Evolutionary conservation across 495 filamentous ascomycete genomes (phyloP).

Genomic region (Xylaria nigripes): DNA sequence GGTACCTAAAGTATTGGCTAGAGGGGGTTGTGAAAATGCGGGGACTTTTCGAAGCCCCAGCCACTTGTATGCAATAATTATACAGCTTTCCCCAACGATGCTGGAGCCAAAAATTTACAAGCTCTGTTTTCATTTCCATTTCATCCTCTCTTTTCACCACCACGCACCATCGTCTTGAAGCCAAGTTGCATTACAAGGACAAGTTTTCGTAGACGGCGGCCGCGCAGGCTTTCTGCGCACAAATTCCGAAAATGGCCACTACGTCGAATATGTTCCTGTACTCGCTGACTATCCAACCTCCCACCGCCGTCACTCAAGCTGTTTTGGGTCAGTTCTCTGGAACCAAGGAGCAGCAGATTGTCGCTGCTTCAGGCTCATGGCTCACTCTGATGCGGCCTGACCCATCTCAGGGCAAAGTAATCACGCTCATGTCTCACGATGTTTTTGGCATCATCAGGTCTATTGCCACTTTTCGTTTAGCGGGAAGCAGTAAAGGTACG

Average conservation of each 20-base stretch:
- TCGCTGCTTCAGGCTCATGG: conserved; percentile 85
- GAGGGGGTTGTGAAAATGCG: not conserved
- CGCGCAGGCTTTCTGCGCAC: conserved; percentile 48
- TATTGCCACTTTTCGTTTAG: conserved; percentile 78
- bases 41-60: not conserved
- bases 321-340: conserved; percentile 91
- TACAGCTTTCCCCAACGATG: not conserved
- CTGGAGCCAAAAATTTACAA: conserved; percentile 5
- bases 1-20: not conserved
- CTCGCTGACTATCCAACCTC: conserved; percentile 85
- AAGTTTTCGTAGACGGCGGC: conserved; percentile 20
- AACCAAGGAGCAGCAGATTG: conserved; percentile 91
- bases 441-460: conserved; percentile 90
- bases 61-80: not conserved
- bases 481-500: conserved; percentile 96
- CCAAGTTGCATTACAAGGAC: not conserved
- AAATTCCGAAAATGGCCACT: conserved; percentile 68
- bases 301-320: conserved; percentile 79
- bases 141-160: not conserved
- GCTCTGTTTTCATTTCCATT: not conserved
- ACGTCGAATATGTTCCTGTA: conserved; percentile 98
- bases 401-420: conserved; percentile 73
- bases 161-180: not conserved
- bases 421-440: conserved; percentile 79
- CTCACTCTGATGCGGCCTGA: conserved; percentile 83